phyloP scores from a whole-genome alignment of 345 rosid species.

The Linum lewisii region DNA sequence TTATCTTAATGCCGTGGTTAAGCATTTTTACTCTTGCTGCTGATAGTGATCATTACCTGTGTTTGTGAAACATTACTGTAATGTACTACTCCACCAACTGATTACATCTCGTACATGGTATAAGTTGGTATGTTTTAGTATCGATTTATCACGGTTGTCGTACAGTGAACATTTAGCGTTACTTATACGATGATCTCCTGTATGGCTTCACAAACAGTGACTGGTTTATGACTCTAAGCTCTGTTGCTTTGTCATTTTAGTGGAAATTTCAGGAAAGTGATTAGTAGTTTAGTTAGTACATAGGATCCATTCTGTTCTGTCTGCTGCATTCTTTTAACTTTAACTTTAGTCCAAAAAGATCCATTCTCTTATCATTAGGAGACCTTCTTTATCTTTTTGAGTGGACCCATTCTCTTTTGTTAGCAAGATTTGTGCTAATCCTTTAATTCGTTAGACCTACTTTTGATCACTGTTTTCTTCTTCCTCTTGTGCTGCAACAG shows the following conservation, averaged over 20 bases:
- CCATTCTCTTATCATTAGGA: conserved; percentile 11
- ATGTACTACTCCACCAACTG: too few species aligned
- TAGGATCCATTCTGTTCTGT: conserved; percentile 56
- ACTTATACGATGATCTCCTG: too few species aligned
- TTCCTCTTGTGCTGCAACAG: conserved; percentile 25
- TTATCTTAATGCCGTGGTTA: background rate
- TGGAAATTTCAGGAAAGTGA: conserved; percentile 16
- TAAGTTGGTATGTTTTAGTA: too few species aligned
- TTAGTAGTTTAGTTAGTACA: conserved; percentile 34
- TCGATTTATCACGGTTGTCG: too few species aligned
- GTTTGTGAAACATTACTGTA: too few species aligned
- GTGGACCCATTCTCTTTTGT: conserved; percentile 30
- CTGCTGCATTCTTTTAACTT: conserved; percentile 38
- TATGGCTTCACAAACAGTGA: too few species aligned
- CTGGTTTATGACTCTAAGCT: background rate
- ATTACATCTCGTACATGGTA: too few species aligned
- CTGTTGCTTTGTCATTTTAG: background rate
- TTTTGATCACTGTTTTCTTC: background rate
- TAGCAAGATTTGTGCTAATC: conserved; percentile 20
- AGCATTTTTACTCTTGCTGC: background rate
- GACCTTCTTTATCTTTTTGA: conserved; percentile 20
- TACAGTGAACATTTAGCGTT: too few species aligned
- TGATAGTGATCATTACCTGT: too few species aligned
- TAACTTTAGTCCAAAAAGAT: conserved; percentile 38
- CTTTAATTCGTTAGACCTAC: background rate